Conservation (phyloP, 768 basidiomycete genomes). For the Trametopsis cervina region DNA sequence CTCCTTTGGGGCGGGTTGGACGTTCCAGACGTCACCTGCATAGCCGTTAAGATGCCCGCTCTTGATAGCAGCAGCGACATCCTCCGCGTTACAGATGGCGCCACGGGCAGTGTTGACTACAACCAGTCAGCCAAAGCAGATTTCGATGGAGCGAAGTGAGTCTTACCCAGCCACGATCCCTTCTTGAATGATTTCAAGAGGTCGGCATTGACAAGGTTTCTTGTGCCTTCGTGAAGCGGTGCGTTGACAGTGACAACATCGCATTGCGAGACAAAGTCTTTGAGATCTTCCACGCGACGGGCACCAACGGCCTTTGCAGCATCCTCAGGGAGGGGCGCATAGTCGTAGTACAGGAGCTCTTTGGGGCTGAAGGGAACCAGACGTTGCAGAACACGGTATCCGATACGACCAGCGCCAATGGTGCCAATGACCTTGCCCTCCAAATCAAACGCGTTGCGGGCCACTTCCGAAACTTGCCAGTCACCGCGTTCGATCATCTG, state of each 20-base stretch:
- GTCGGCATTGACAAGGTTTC: constrained; percentile 73
- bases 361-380: constrained; percentile 81
- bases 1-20: constrained; percentile 81
- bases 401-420: constrained; percentile 76
- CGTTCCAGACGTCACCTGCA: constrained; percentile 72
- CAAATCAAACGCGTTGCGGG: constrained; percentile 80
- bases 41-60: constrained; percentile 64
- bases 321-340: constrained; percentile 64
- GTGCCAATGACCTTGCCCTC: constrained; percentile 91
- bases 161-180: constrained; percentile 64
- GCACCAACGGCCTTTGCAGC: constrained; percentile 62
- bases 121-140: no score
- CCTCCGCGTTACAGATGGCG: constrained; percentile 83
- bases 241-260: constrained; percentile 85
- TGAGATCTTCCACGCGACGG: constrained; percentile 72
- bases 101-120: constrained; percentile 86
- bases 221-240: constrained; percentile 81
- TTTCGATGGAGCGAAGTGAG: neutral
- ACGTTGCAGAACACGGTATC: constrained; percentile 80
- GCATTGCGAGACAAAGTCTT: constrained; percentile 53
- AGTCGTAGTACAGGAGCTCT: constrained; percentile 88
- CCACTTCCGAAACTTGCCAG: constrained; percentile 82
- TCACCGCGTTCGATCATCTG: constrained; percentile 80
- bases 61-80: constrained; percentile 67
- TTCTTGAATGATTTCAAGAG: constrained; percentile 86